Evolutionary conservation across 2,329 filamentous ascomycete species (phyloP).

Genomic region (Botryotinia convoluta): DNA sequence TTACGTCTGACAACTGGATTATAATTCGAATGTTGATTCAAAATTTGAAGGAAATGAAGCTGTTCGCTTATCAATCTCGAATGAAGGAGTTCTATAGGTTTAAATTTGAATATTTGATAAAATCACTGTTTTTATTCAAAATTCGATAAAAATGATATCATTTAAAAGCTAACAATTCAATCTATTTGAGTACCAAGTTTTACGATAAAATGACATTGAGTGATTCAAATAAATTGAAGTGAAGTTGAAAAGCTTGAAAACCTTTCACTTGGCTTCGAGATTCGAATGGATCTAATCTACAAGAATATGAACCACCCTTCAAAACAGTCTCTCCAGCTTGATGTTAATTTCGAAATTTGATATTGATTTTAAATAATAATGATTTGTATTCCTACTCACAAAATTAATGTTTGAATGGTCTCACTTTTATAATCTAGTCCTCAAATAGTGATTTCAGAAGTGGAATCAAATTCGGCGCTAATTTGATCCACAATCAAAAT

Average conservation of each 20-base stretch:
- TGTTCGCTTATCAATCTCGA: too few species aligned
- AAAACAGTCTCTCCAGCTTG: not conserved
- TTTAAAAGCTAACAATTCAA: not conserved
- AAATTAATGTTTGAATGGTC: not conserved
- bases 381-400: not conserved
- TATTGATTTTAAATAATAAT: too few species aligned
- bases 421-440: not conserved
- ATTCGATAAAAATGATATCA: not conserved
- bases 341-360: not conserved
- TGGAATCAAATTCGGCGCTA: not conserved
- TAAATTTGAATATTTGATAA: not conserved
- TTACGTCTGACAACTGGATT: not conserved
- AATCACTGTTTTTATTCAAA: not conserved
- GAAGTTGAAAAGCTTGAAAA: not conserved
- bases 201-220: rapidly evolving
- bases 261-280: not conserved
- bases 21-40: not conserved
- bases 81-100: not conserved
- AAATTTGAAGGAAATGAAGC: not conserved
- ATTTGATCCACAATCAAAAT: not conserved
- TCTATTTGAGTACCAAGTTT: not conserved
- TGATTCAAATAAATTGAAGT: not conserved
- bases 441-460: not conserved
- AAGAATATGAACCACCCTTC: not conserved
- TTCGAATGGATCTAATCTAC: not conserved